These are phyloP conservation scores for Pseudomassariella vexata DNA, from an alignment of 2,329 filamentous ascomycete species.

Conservation along the genomic window DNA sequence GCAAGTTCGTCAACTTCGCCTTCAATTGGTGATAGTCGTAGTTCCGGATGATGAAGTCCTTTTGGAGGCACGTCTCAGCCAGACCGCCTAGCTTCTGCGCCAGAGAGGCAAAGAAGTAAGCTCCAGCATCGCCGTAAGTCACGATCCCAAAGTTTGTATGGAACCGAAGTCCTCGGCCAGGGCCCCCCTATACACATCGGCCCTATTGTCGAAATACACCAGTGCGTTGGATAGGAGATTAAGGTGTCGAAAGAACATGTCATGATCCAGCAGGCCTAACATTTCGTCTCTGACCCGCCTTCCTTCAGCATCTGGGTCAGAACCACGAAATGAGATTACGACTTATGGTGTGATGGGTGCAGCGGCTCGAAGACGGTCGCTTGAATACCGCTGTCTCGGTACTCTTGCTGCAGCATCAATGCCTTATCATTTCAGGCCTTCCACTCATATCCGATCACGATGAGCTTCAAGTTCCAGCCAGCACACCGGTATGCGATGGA, in stretches of 20 bases:
- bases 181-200: conserved; percentile 48
- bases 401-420: too few relatives aligned
- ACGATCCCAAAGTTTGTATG: conserved; percentile 51
- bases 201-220: conserved; percentile 37
- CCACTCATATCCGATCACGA: too few relatives aligned
- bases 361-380: too few relatives aligned
- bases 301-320: too few relatives aligned
- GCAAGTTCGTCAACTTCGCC: conserved; percentile 46
- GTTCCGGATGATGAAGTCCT: conserved; percentile 49
- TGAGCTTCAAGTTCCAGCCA: too few relatives aligned
- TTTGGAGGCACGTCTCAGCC: conserved; percentile 40
- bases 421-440: too few relatives aligned
- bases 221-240: conserved; percentile 41
- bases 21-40: conserved; percentile 51
- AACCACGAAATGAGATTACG: too few relatives aligned
- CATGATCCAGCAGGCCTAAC: conserved; percentile 55
- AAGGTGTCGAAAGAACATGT: conserved; percentile 57
- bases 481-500: too few relatives aligned
- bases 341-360: too few relatives aligned
- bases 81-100: conserved; percentile 39
- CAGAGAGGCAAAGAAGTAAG: conserved; percentile 51
- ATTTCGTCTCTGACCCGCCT: too few relatives aligned
- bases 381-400: too few relatives aligned
- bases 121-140: conserved; percentile 55
- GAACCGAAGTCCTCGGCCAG: conserved; percentile 50